Evolutionary conservation across 192 early-diverging fungal genomes (phyloP).

Genomic region (Chytriomyces hyalinus): DNA sequence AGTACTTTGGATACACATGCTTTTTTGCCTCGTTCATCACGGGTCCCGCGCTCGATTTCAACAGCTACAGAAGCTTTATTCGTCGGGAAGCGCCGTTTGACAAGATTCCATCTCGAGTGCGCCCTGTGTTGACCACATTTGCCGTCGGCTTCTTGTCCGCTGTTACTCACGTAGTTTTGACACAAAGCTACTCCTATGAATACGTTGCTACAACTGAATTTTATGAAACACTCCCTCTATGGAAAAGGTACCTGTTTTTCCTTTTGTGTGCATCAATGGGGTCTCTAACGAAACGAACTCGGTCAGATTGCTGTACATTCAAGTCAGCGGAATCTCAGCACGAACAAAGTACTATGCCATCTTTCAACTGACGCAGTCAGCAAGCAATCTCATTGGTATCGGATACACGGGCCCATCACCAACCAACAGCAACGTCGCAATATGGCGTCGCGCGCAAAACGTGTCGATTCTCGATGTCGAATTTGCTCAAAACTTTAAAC

Average conservation of each 20-base stretch:
- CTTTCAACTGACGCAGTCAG: conserved; percentile 90
- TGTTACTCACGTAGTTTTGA: neutral
- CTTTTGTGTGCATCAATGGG: no score
- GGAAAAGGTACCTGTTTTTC: conserved; percentile 27
- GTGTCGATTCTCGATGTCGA: conserved; percentile 77
- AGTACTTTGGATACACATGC: conserved; percentile 83
- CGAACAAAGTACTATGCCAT: conserved; percentile 86
- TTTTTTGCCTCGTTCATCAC: conserved; percentile 87
- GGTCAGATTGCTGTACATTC: conserved; percentile 48
- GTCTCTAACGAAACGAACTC: no score
- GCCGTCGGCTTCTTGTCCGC: conserved; percentile 30
- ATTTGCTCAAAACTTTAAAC: conserved; percentile 75
- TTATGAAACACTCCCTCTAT: conserved; percentile 5
- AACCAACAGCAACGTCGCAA: conserved; percentile 46
- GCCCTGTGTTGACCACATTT: conserved; percentile 33
- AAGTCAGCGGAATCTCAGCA: conserved; percentile 63
- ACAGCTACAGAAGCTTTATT: conserved; percentile 49
- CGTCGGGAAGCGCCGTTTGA: conserved; percentile 38
- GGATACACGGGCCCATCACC: conserved; percentile 77
- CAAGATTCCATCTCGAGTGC: conserved; percentile 44
- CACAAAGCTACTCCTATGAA: conserved; percentile 12
- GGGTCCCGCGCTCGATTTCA: conserved; percentile 58
- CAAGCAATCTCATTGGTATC: conserved; percentile 81
- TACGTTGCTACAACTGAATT: neutral
- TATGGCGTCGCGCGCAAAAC: conserved; percentile 79